Evolutionary conservation across 176 grass and related monocot genomes (phyloP).

Genomic region (Typha latifolia): DNA sequence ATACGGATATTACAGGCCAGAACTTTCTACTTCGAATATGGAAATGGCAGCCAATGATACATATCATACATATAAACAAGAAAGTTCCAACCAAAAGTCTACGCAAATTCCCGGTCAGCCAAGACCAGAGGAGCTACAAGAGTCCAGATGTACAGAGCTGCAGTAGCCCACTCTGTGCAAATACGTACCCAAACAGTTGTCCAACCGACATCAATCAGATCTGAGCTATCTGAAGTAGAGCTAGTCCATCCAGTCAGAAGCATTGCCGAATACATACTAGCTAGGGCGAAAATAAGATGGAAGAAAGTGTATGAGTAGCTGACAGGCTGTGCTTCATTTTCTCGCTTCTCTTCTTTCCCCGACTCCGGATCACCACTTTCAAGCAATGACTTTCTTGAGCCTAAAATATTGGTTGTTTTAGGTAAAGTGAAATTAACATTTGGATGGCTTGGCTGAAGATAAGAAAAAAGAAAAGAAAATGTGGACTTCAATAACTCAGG

Average conservation of each 20-base stretch:
- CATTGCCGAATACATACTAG: conserved; percentile 98
- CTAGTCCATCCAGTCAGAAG: conserved; percentile 87
- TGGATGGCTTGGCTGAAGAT: not conserved
- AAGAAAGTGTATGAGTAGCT: conserved; percentile 96
- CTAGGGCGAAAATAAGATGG: conserved; percentile 90
- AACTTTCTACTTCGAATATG: no score
- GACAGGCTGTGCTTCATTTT: conserved; percentile 37
- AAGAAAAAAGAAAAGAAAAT: not conserved
- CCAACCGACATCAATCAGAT: conserved; percentile 96
- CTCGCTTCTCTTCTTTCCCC: conserved; percentile 39
- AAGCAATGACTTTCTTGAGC: conserved; percentile 48
- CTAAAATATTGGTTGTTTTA: conserved; percentile 26
- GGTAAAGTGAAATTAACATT: conserved; percentile 5
- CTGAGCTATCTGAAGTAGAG: conserved; percentile 52
- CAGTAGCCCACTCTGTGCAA: conserved; percentile 79
- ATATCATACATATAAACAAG: not conserved
- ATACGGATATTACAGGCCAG: no score
- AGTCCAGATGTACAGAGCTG: conserved; percentile 69
- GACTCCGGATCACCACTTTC: conserved; percentile 29
- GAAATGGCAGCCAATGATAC: no score
- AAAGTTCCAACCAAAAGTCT: not conserved
- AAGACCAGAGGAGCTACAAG: conserved; percentile 68
- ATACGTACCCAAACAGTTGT: conserved; percentile 93
- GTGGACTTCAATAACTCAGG: not conserved
- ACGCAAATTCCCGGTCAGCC: conserved; percentile 74